These are phyloP conservation scores for Conticribra weissflogii DNA, from an alignment of 108 stramenopile species.

Conservation along the genomic window DNA sequence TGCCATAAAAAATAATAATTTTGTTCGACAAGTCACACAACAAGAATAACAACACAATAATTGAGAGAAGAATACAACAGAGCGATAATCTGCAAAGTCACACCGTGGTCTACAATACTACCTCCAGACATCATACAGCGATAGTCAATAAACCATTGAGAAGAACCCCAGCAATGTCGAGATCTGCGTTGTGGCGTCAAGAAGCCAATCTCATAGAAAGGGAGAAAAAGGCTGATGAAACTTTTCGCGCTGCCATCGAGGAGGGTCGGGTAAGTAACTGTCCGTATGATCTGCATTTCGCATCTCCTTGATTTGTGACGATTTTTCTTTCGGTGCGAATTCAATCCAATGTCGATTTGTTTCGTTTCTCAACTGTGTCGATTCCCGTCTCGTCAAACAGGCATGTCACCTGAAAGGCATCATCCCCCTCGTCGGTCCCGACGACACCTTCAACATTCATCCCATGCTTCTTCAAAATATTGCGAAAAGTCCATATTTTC, in stretches of 20 bases:
- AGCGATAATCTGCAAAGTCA: no score
- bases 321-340: no score
- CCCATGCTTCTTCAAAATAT: conserved; percentile 88
- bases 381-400: conserved; percentile 7
- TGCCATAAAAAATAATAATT: no score
- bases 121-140: no score
- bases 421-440: conserved; percentile 75
- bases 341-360: no score
- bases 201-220: conserved; percentile 81
- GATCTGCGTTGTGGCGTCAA: conserved; percentile 85
- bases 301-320: no score
- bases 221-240: conserved; percentile 66
- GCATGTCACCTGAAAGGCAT: conserved; percentile 49
- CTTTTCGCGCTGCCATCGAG: conserved; percentile 67
- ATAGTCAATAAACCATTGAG: no score
- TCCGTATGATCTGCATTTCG: background rate
- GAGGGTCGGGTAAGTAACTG: conserved; percentile 62
- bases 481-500: conserved; percentile 85
- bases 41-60: no score
- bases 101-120: no score
- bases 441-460: conserved; percentile 92
- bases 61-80: no score
- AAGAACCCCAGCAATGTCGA: conserved; percentile 60
- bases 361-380: no score
- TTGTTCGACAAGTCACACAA: no score